Conservation (phyloP, 2,329 filamentous ascomycete genomes). For the Madurella mycetomatis region DNA sequence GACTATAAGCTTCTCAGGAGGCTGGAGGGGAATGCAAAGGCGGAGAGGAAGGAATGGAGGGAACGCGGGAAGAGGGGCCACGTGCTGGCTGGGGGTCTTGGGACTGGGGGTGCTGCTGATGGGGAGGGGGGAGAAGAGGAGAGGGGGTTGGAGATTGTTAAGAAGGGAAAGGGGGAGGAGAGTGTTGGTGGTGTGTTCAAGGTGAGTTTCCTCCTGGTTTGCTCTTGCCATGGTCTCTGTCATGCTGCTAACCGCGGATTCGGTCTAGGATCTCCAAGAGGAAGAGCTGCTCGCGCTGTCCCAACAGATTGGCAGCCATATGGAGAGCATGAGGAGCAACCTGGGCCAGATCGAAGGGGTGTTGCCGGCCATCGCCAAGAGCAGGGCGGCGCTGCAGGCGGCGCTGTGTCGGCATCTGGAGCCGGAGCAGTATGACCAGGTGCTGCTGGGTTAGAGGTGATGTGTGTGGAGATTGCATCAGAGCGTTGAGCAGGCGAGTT, state of each 20-base stretch:
- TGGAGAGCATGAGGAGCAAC: conserved; percentile 53
- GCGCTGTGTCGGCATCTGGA: conserved; percentile 45
- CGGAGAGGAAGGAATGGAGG: conserved; percentile 48
- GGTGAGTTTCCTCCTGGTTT: conserved; percentile 22
- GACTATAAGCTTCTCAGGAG: conserved; percentile 50
- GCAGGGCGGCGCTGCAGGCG: conserved; percentile 46
- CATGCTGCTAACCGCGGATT: not conserved
- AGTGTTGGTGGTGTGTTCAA: conserved; percentile 28
- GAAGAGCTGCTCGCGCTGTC: conserved; percentile 43
- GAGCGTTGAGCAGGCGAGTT: not conserved
- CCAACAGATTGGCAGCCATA: conserved; percentile 48
- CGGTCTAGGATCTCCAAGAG: conserved; percentile 35
- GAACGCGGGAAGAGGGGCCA: conserved; percentile 42
- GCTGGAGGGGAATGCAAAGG: conserved; percentile 54
- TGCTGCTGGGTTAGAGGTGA: conserved; percentile 33
- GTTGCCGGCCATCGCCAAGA: conserved; percentile 44
- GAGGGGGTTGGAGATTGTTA: conserved; percentile 13
- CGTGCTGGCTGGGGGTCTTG: conserved; percentile 42
- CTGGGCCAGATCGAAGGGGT: conserved; percentile 51
- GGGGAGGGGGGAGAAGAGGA: not conserved
- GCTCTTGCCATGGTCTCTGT: not conserved
- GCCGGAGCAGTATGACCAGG: conserved; percentile 42
- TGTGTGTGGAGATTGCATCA: not conserved
- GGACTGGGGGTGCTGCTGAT: not conserved
- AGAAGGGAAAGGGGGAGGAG: not conserved